Percentiles rank a stretch among this genome's conserved stretches.
phyloP scores from a whole-genome alignment of 1,139 yeast genomes.

The Lodderomyces jiufengensis region DNA sequence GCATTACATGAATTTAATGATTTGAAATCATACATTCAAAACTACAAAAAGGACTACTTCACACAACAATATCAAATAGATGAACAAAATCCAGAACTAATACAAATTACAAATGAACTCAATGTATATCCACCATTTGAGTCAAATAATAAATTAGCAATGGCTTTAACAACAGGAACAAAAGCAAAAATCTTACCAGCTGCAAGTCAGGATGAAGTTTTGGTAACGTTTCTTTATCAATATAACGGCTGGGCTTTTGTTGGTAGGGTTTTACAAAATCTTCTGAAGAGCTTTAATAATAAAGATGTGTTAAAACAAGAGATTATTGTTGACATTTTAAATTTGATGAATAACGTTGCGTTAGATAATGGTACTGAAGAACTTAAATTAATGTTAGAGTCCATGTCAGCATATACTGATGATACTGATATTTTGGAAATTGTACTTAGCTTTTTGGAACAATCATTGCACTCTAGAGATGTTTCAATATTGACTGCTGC shows the following conservation, averaged over 20 bases:
- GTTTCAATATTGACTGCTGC: conserved; percentile 45
- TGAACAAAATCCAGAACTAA: conserved; percentile 50
- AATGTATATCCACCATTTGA: conserved; percentile 53
- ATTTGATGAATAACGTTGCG: conserved; percentile 49
- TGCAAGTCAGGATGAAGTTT: conserved; percentile 36
- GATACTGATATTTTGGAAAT: conserved; percentile 70
- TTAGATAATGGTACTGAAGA: conserved; percentile 40
- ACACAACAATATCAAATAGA: conserved; percentile 42
- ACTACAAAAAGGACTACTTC: conserved; percentile 36
- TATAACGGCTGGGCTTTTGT: conserved; percentile 86
- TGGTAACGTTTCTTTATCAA: conserved; percentile 67
- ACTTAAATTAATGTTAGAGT: conserved; percentile 46
- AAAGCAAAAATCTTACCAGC: conserved; percentile 66
- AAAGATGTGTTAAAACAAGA: conserved; percentile 34
- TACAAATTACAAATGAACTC: conserved; percentile 37
- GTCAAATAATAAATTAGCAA: conserved; percentile 38
- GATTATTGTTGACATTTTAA: conserved; percentile 46
- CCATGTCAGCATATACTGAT: conserved; percentile 55
- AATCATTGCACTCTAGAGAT: conserved; percentile 56
- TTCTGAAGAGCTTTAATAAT: conserved; percentile 40
- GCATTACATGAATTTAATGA: conserved; percentile 62
- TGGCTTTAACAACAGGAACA: conserved; percentile 51
- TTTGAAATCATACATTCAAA: conserved; percentile 57
- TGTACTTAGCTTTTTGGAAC: conserved; percentile 63
- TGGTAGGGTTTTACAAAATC: conserved; percentile 72